Percentiles rank a stretch among this genome's conserved stretches.
Evolutionary conservation across 192 early-diverging fungal genomes (phyloP).

Genomic region (Physocladia obscura): DNA sequence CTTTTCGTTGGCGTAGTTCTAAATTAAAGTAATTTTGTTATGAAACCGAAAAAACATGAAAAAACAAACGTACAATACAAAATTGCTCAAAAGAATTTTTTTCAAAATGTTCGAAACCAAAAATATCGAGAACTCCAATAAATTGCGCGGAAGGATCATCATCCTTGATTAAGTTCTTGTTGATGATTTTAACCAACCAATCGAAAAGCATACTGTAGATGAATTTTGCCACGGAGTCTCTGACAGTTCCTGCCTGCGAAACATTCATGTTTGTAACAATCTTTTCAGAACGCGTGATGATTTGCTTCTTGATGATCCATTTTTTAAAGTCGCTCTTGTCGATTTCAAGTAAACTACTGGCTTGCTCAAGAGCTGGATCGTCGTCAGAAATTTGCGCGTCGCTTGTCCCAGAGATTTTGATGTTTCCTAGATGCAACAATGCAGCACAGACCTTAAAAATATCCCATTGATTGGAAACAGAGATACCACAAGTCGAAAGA

Average conservation of each 20-base stretch:
- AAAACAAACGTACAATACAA: no score
- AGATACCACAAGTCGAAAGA: slow-evolving; percentile 76
- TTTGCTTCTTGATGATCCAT: slow-evolving; percentile 82
- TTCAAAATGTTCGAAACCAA: slow-evolving; percentile 68
- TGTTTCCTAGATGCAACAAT: slow-evolving; percentile 25
- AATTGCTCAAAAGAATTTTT: slow-evolving; percentile 93
- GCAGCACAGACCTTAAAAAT: slow-evolving; percentile 27
- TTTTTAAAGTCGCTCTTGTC: slow-evolving; percentile 44
- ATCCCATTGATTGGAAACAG: slow-evolving; percentile 64
- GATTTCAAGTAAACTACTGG: slow-evolving; percentile 9
- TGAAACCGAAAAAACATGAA: no score
- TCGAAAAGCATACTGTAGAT: slow-evolving; percentile 85
- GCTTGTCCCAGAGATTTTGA: slow-evolving; percentile 41
- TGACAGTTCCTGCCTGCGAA: slow-evolving; percentile 63
- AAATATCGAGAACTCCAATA: slow-evolving; percentile 94
- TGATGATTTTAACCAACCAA: slow-evolving; percentile 80
- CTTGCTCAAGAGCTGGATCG: slow-evolving; percentile 8
- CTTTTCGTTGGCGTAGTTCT: slow-evolving; percentile 91
- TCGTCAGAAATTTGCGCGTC: neutral
- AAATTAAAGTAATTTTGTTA: no score
- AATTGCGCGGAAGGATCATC: slow-evolving; percentile 47
- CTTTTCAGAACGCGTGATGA: slow-evolving; percentile 50
- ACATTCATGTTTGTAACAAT: slow-evolving; percentile 69
- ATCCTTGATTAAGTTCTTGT: slow-evolving; percentile 61
- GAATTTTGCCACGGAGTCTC: slow-evolving; percentile 87